phyloP scores from a whole-genome alignment of 1,284 basidiomycete genomes.

The Anthracocystis walkeri region DNA sequence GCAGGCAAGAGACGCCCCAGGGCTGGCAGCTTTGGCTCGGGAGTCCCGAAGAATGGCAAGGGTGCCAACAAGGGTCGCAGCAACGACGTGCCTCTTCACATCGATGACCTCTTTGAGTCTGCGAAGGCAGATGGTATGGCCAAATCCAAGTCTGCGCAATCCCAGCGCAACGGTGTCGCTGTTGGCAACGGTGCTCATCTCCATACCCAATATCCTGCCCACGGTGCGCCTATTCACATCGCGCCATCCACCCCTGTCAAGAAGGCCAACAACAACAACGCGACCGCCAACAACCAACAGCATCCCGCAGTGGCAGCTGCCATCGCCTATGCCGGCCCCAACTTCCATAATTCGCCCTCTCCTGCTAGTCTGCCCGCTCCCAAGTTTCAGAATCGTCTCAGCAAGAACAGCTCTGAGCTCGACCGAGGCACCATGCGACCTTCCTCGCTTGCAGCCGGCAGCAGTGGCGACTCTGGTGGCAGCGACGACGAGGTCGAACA shows the following conservation, averaged over 20 bases:
- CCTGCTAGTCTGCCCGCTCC: constrained; percentile 62
- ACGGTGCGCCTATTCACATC: constrained; percentile 46
- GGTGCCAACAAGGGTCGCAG: constrained; percentile 24
- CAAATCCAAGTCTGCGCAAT: constrained; percentile 34
- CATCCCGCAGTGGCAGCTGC: constrained; percentile 43
- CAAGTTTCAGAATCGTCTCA: constrained; percentile 50
- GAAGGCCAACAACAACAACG: constrained; percentile 32
- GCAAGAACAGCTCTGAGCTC: constrained; percentile 43
- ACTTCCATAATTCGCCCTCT: constrained; percentile 66
- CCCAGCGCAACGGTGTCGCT: constrained; percentile 20
- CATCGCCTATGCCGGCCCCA: constrained; percentile 61
- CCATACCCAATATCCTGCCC: constrained; percentile 28
- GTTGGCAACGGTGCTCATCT: constrained; percentile 10
- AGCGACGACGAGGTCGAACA: constrained; percentile 46
- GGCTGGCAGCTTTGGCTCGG: constrained; percentile 49
- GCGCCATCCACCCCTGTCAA: constrained; percentile 46
- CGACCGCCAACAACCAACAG: constrained; percentile 14
- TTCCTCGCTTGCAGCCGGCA: constrained; percentile 36
- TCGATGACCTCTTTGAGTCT: constrained; percentile 53
- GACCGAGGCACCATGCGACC: constrained; percentile 25
- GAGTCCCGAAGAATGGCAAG: constrained; percentile 28
- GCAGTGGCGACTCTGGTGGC: constrained; percentile 32
- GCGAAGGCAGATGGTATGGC: constrained; percentile 18
- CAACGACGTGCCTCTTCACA: constrained; percentile 42
- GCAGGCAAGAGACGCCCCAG: constrained; percentile 34